phyloP scores from a whole-genome alignment of 2,329 filamentous ascomycete species.

The Tolypocladium guangdongense region DNA sequence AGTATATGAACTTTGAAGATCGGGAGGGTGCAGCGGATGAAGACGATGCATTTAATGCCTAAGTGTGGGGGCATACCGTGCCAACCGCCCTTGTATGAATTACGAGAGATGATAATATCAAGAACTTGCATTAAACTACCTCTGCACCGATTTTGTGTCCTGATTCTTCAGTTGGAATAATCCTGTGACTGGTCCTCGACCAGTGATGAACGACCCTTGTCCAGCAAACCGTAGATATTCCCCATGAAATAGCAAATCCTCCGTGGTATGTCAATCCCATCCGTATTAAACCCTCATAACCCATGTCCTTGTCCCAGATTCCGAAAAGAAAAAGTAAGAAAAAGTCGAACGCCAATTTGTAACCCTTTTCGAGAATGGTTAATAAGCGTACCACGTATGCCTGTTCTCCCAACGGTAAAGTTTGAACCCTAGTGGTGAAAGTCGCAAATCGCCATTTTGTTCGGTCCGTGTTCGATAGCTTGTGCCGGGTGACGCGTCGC shows the following conservation, averaged over 20 bases:
- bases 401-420: not conserved
- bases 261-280: not conserved
- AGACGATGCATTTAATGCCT: constrained; percentile 39
- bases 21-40: constrained; percentile 52
- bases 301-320: not conserved
- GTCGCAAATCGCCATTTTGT: not conserved
- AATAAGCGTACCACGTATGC: not conserved
- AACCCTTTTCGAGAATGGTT: not conserved
- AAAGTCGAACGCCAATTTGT: not conserved
- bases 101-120: not conserved
- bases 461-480: not conserved
- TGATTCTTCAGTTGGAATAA: not conserved
- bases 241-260: not conserved
- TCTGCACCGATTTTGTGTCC: not conserved
- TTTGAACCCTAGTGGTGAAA: not conserved
- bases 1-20: constrained; percentile 73
- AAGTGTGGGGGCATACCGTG: constrained; percentile 4
- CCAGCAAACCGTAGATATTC: not conserved
- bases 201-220: not conserved
- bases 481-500: not conserved
- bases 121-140: not conserved
- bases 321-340: not conserved
- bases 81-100: not conserved
- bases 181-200: not conserved
- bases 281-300: not conserved